Evolutionary conservation across 768 basidiomycete genomes (phyloP), one percentile per base, ranked within the genome.

Genomic region (Lentinus tigrinus): DNA sequence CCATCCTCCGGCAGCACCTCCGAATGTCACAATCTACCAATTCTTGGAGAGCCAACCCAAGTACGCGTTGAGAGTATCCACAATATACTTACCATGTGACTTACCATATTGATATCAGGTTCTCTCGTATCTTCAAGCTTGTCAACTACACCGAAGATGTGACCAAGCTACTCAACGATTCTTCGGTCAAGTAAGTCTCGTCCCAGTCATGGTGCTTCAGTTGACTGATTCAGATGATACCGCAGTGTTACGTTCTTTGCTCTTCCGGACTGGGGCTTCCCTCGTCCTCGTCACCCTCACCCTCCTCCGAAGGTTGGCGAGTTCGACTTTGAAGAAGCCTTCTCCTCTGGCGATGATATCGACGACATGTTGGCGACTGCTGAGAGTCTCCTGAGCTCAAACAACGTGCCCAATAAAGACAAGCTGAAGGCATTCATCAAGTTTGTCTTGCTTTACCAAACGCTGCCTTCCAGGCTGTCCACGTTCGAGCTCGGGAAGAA

Each of bases 391-490:
- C 54, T 74, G 53, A 67, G 78, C 17, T 59, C 68, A 36, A 65
- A 71, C 21, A 72, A 73, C 13, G 71, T 77, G 60, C 73, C 77
- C 4, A 64, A 70, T 17, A 70, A 79, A 26, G 79, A 77, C 56
- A 71, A 78, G 62, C 72, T 89, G 64, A 81, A 81, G 62, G 73
- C 75, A 52, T 77, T 88, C 57, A 64, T 87, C 27, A 77, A 74
- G 16, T 78, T 79, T 40, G 76, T 87, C 28, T 69, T 87, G 19
- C 74, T 77, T 21, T 89, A 85, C 69, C 85, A 85, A 67, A 78
- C 81, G 44, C 70, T 89, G 9, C 79, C 80, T 26, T 62, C 69
- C 53, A 71, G 70, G 51, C 70, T 70, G 57, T 70, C 75, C 54
- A 67, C 71, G 1, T 55, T 61, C 14, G 73, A 74, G 13, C 75